Percentiles rank a stretch among this genome's conserved stretches.
Conservation (phyloP, 1,139 yeast species). For the Geotrichum macrosporum region DNA sequence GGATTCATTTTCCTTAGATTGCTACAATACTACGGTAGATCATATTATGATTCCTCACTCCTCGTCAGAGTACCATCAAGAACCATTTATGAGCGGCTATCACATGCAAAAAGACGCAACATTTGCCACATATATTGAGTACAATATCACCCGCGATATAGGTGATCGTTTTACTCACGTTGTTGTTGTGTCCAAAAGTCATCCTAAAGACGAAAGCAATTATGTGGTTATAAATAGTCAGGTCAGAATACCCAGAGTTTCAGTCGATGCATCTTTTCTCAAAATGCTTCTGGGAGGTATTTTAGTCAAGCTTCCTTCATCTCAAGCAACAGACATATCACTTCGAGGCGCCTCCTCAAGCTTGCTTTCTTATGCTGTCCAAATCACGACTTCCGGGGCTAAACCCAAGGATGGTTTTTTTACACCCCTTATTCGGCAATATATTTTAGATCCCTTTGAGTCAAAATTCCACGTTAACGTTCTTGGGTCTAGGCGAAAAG, state of each 20-base stretch:
- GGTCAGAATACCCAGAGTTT: constrained; percentile 26
- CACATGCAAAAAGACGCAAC: constrained; percentile 8
- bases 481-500: constrained; percentile 32
- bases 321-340: constrained; percentile 45
- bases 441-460: constrained; percentile 58
- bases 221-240: constrained; percentile 35
- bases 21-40: constrained; percentile 8
- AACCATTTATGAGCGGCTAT: constrained; percentile 15
- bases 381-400: constrained; percentile 20
- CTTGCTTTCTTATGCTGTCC: constrained; percentile 49
- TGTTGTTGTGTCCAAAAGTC: constrained; percentile 17
- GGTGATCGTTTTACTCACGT: constrained; percentile 10
- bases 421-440: constrained; percentile 63
- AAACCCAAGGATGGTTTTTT: constrained; percentile 34
- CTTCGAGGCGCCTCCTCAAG: constrained; percentile 57
- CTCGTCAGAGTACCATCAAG: constrained; percentile 5
- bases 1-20: not conserved
- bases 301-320: constrained; percentile 29
- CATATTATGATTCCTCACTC: constrained; percentile 11
- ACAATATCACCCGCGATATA: constrained; percentile 7
- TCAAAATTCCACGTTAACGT: constrained; percentile 69
- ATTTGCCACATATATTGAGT: constrained; percentile 14
- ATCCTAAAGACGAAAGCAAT: constrained; percentile 3
- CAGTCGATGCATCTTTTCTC: constrained; percentile 13
- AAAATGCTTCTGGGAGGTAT: constrained; percentile 16